phyloP scores from a whole-genome alignment of 2,329 filamentous ascomycete species.

The Cercospora beticola region DNA sequence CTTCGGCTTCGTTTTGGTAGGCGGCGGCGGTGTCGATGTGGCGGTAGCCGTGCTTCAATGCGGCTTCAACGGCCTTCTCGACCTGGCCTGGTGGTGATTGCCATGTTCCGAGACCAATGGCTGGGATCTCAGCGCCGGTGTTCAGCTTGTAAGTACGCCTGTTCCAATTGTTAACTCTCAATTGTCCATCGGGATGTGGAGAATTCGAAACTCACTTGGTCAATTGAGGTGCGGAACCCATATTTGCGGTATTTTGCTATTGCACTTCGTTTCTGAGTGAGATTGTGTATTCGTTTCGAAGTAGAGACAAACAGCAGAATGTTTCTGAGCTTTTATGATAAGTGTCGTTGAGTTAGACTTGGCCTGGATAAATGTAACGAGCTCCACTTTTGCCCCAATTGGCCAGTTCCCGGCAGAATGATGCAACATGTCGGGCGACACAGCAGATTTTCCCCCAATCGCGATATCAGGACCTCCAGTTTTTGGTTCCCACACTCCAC shows the following conservation, averaged over 20 bases:
- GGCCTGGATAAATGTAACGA: constrained; percentile 5
- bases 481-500: neutral
- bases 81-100: constrained; percentile 70
- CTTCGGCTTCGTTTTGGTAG: constrained; percentile 76
- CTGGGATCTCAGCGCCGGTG: constrained; percentile 72
- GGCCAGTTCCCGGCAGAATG: constrained; percentile 6
- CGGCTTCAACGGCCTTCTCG: constrained; percentile 67
- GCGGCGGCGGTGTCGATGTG: constrained; percentile 70
- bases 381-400: neutral
- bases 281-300: neutral
- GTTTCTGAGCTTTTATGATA: neutral
- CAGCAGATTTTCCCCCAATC: constrained; percentile 5
- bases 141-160: constrained; percentile 50
- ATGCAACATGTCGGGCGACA: neutral
- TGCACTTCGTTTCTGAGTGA: neutral
- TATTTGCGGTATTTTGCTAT: constrained; percentile 6
- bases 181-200: neutral
- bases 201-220: constrained; percentile 10
- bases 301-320: neutral
- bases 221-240: constrained; percentile 46
- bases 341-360: constrained; percentile 13
- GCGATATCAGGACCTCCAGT: neutral
- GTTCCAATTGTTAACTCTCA: neutral
- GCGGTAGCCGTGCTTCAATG: constrained; percentile 57
- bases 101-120: constrained; percentile 76